These are phyloP conservation scores for Lepiota brunneoincarnata DNA, from an alignment of 768 basidiomycete species.

Conservation along the genomic window DNA sequence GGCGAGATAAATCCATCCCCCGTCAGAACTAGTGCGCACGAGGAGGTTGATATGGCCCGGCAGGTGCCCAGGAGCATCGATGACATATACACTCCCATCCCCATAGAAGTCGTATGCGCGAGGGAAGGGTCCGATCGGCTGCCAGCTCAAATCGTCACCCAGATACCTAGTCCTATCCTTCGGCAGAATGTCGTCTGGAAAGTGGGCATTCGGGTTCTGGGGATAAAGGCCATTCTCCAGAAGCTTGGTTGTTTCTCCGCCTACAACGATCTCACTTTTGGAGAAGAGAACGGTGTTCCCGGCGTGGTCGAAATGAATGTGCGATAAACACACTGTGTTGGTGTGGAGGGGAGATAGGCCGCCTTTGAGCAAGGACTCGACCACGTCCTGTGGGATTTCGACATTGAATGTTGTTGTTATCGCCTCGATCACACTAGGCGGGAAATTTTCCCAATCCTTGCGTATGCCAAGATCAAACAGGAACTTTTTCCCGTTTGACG, in stretches of 20 bases:
- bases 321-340: conserved; percentile 44
- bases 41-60: conserved; percentile 54
- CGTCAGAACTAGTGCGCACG: conserved; percentile 49
- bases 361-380: conserved; percentile 49
- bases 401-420: conserved; percentile 22
- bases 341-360: conserved; percentile 42
- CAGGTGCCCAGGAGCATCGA: conserved; percentile 58
- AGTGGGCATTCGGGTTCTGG: conserved; percentile 28
- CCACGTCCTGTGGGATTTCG: conserved; percentile 35
- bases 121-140: conserved; percentile 49
- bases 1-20: conserved; percentile 53
- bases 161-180: conserved; percentile 36
- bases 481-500: conserved; percentile 32
- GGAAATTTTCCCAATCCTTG: conserved; percentile 40
- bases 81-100: conserved; percentile 57
- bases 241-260: conserved; percentile 32
- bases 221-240: conserved; percentile 40
- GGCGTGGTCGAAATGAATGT: conserved; percentile 54
- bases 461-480: conserved; percentile 59
- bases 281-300: conserved; percentile 47
- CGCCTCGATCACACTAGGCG: conserved; percentile 29
- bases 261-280: conserved; percentile 45
- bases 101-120: conserved; percentile 50
- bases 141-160: conserved; percentile 18
- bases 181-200: conserved; percentile 34